Evolutionary conservation across 805 yeast genomes (phyloP), one percentile per base, ranked within the genome.

Genomic region (Ogataea ramenticola): DNA sequence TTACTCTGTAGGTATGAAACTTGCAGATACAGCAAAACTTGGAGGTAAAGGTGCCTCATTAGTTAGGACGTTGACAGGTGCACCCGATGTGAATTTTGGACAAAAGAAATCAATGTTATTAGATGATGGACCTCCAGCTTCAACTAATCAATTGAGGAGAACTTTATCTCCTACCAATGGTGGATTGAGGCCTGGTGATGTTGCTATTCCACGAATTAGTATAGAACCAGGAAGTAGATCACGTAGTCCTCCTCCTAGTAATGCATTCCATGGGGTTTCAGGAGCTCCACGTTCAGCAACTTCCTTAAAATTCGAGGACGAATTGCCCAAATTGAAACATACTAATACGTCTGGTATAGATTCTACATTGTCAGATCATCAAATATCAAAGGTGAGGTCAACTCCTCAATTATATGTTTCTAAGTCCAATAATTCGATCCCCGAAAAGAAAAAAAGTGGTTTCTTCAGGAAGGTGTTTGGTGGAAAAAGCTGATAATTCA

Each of bases 21-120:
- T 65, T 43, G 69, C 68, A 4, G 64, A 60, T 35, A 62, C 64
- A n/a, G 69, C 70, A 3, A 54, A 49, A 29, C 47, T 48, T 20
- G 71, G 67, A 17, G 64, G 61, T 14, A 68, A 64, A 41, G 65
- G 67, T 15, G 71, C 70, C 0, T 62, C 61, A 33, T 48, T 71
- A 17, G 70, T 72, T 26, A 57, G 75, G 29, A 58, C 68, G 0
- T 50, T 71, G 21, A 70, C 76, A 0, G 75, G 72, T 9, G 64
- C 67, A 2, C 68, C 70, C 1, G 66, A 61, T 38, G 58, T 55
- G 20, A 21, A 46, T 11, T 54, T 47, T 36, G 51, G 53, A 27
- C 46, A 49, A 20, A 46, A 55, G 5, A 60, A 55, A 42, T 61
- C 66, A 33, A 62, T 63, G 67, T 50, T 63, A 9, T 44, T 56